phyloP scores from a whole-genome alignment of 2,329 filamentous ascomycete genomes.

The Basipetospora sp. region DNA sequence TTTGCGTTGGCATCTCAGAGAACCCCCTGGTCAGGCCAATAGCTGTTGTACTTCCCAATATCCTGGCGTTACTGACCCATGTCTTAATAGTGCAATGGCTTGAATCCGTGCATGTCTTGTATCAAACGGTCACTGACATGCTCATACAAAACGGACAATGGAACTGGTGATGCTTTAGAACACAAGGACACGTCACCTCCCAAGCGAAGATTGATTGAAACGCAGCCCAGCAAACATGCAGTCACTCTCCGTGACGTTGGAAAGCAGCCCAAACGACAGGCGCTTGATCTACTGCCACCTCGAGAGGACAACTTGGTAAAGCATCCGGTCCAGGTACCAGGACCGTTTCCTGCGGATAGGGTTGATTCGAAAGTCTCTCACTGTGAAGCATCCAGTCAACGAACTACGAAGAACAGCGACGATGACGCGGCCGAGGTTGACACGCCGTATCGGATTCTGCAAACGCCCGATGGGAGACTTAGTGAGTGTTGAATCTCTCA shows the following conservation, averaged over 20 bases:
- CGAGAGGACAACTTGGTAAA: no score
- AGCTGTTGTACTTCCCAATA: no score
- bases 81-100: constrained; percentile 38
- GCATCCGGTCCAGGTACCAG: no score
- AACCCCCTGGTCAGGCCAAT: no score
- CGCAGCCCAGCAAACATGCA: neutral
- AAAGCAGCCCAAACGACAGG: neutral
- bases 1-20: no score
- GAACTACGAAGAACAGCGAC: constrained; percentile 26
- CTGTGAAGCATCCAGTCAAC: no score
- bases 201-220: constrained; percentile 1
- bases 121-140: constrained; percentile 34
- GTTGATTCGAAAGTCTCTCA: no score
- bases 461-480: constrained; percentile 42
- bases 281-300: no score
- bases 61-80: neutral
- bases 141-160: constrained; percentile 21
- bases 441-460: constrained; percentile 41
- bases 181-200: neutral
- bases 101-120: constrained; percentile 43
- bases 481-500: constrained; percentile 26
- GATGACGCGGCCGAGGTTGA: constrained; percentile 43
- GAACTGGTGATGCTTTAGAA: neutral
- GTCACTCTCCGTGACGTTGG: neutral
- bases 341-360: no score